phyloP scores from a whole-genome alignment of 1,284 basidiomycete species.

The Athelia psychrophila region DNA sequence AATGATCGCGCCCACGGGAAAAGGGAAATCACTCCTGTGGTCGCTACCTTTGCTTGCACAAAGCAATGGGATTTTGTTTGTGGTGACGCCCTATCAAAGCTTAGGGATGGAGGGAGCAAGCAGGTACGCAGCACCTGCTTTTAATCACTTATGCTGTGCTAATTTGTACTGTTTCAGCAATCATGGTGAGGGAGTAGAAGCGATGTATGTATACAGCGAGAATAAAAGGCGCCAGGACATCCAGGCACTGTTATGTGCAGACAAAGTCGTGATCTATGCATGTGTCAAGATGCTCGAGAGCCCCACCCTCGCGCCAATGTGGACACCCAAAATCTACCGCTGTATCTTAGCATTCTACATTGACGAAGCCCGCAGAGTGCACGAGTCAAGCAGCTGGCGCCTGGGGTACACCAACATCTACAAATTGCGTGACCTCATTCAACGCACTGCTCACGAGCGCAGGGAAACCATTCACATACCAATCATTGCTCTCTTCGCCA shows the following conservation, averaged over 20 bases:
- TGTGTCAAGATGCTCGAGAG: background rate
- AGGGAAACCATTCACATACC: no score
- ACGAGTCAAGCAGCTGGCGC: slow-evolving; percentile 14
- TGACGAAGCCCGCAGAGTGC: slow-evolving; percentile 16
- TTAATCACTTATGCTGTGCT: background rate
- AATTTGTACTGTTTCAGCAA: background rate
- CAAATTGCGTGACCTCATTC: slow-evolving; percentile 10
- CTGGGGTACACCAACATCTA: slow-evolving; percentile 11
- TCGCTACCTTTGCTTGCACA: slow-evolving; percentile 14
- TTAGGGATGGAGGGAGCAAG: slow-evolving; percentile 15
- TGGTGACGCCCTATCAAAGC: slow-evolving; percentile 19
- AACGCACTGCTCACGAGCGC: no score
- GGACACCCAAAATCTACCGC: slow-evolving; percentile 12
- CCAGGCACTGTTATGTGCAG: background rate
- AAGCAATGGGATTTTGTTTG: slow-evolving; percentile 12
- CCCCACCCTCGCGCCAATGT: slow-evolving; percentile 4
- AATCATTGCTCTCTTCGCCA: slow-evolving; percentile 15
- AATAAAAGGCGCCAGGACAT: background rate
- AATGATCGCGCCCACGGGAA: slow-evolving; percentile 15
- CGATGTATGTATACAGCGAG: background rate
- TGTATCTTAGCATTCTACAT: slow-evolving; percentile 15
- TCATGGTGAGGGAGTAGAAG: background rate
- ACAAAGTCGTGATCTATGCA: background rate
- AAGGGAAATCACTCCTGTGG: slow-evolving; percentile 17
- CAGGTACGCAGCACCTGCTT: slow-evolving; percentile 1